Base-by-base conservation (phyloP, 805 yeast species). In the Kuraishia piskuri region DNA sequence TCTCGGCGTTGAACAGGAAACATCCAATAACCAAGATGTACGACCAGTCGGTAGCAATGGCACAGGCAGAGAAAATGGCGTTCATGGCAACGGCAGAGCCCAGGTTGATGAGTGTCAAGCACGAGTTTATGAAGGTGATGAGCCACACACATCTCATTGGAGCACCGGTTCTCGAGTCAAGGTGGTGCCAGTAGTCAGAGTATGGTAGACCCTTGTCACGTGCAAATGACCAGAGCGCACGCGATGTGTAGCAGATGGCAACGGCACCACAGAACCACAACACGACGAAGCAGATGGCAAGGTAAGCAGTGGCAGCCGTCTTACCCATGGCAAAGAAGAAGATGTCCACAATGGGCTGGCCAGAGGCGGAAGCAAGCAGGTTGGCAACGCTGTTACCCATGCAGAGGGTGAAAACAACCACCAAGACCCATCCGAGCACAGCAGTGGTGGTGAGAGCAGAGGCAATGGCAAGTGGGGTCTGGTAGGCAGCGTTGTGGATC, bases 401-500 rank as follows among this genome's bases (percentile, higher is more conserved):
- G 55, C 73, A 68, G 47, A 78, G 71, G 50, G 75, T 71, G 56
- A 74, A 71, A 23, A 77, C 80, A 55, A 79, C 69, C 54, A 74
- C 68, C 47, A 78, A 68, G 52, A 72, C 62, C 76, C 80, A 78
- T 21, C 83, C 83, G 44, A 78, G 60, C 40, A 75, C 54, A 61
- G 79, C 76, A 51, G 83, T 78, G 4, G 74, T 71, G 12, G 73
- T 61, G 51, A 79, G 72, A 20, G 84, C 82, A 10, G 79, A 69
- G 7, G 80, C 72, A 51, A 83, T 82, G 9, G 87, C 88, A 55
- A 76, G 63, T 20, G 88, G 87, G 8, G 83, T 80, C 31, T 76
- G 70, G 54, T 67, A 69, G 14, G 78, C 78, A 20, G 88, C 85
- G 55, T 76, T 72, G 53, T 72, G 69, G 54, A 80, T 76, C 61